Evolutionary conservation across 2,329 filamentous ascomycete genomes (phyloP), one percentile per base, ranked within the genome.

Genomic region (Ophioceras dolichostomum): DNA sequence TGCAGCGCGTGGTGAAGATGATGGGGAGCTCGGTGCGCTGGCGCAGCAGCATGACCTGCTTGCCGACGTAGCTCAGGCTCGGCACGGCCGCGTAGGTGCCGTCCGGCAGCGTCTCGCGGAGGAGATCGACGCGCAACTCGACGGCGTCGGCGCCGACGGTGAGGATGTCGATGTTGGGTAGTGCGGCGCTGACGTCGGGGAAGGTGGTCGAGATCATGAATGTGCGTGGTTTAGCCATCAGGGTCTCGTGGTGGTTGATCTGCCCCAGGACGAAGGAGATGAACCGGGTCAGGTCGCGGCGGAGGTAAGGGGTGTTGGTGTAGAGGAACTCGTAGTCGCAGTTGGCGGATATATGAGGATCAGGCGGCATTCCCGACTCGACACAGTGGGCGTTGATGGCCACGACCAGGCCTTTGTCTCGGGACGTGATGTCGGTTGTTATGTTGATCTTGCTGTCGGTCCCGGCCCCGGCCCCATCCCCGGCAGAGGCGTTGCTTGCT

Each of bases 251-350:
- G 39, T 82, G 80, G 50, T 75, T 79, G 45, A 81, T 79, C 59
- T 91, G 84, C 9, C 85, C 85, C 19, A 91, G 63, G 5, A 82
- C 78, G 51, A 91, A 79, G 5, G 83, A 83, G 19, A 87, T 71
- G 52, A 88, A 91, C 27, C 85, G 74, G 9, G 83, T 76, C 32
- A 91, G 62, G 51, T 91, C 83, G 39, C 83, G 71, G 20, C 84
- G 75, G 43, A 80, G 77, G 54, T 83, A 84, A 1, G 79, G 72
- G 8, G 70, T 67, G 43, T 78, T 72, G 4, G 81, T 83, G 60
- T 91, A 93, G 16, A 93, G 67, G 47, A 89, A 91, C 55, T 93
- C 85, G 59, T 89, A 91, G 59, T 91, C 83, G 60, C 82, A 88
- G 40, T 70, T 58, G 19, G 73, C 64, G 13, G 79, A 85, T 18